Evolutionary conservation across 305 asterid species (phyloP).

Genomic region (Fraxinus baroniana): DNA sequence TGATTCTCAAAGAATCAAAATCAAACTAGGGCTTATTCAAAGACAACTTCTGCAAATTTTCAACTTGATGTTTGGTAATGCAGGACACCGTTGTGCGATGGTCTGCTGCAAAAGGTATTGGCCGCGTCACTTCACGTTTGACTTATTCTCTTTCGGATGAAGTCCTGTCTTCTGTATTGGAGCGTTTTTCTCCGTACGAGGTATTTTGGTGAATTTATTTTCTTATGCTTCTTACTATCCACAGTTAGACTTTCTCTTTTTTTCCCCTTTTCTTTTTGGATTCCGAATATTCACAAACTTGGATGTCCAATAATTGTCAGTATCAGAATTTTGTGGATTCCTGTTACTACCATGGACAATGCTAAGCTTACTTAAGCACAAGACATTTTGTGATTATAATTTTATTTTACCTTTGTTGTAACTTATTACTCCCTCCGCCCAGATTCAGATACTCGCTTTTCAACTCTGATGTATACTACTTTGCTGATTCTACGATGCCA

Average conservation of each 20-base stretch:
- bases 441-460: background rate
- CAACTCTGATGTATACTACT: background rate
- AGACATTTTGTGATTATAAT: background rate
- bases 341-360: conserved; percentile 2
- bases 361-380: conserved; percentile 5
- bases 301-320: conserved; percentile 8
- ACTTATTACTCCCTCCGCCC: background rate
- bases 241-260: background rate
- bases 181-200: conserved; percentile 93
- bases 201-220: conserved; percentile 41
- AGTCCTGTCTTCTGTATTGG: conserved; percentile 87
- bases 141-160: conserved; percentile 80
- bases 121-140: conserved; percentile 82
- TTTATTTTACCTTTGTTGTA: background rate
- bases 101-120: conserved; percentile 99
- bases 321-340: background rate
- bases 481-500: background rate
- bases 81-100: conserved; percentile 98
- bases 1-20: background rate
- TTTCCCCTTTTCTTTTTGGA: conserved; percentile 1
- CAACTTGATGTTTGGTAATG: conserved; percentile 15
- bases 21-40: background rate
- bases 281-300: background rate
- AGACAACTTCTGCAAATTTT: background rate
- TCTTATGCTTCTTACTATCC: conserved; percentile 24